Evolutionary conservation across 2,329 filamentous ascomycete genomes (phyloP), one percentile per base, ranked within the genome.

Genomic region (Drechslerella stenobrocha): DNA sequence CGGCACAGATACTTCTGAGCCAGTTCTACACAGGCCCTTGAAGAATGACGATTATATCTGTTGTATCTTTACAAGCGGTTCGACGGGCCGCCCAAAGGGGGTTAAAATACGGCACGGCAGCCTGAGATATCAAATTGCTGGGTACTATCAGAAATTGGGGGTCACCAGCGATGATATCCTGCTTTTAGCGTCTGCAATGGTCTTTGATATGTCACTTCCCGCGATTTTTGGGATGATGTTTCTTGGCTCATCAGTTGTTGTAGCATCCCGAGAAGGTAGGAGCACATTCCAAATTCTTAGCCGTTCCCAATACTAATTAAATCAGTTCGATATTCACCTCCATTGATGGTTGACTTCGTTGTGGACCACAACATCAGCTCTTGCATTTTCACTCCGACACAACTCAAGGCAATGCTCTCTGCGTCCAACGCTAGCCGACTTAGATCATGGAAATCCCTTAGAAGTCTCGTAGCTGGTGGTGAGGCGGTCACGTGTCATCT

Each of bases 131-230:
- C 44, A 48, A 30, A 26, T 48, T 22, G 30, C 28, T 30, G 42
- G 52, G 5, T 57, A 30, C 9, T 47, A 37, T 48, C 3, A 40
- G 22, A 57, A 42, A 20, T 1, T 48, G 4, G 28, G 22, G 1
- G 40, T 13, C 13, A 48, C 42, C n/a, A 37, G 20, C 22, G 44
- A 57, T 22, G 52, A 57, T 30, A 9, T 40, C 15, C n/a, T 47
- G 20, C 52, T 57, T 40, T 37, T 57, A 13, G 28, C 52, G 3
- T 48, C 52, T 22, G 52, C 52, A 37, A 57, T 57, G 52, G 52
- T 57, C 7, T 57, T 57, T 48, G 52, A 57, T 30, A 57, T 57
- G 52, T 57, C 52, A 11, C 15, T 57, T n/a, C 52, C 42, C 11
- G 42, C 52, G 18, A 48, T 57, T 3, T 57, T 57, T 26, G 52